phyloP scores from a whole-genome alignment of 2,329 filamentous ascomycete genomes.

The Alternaria tenuissima region DNA sequence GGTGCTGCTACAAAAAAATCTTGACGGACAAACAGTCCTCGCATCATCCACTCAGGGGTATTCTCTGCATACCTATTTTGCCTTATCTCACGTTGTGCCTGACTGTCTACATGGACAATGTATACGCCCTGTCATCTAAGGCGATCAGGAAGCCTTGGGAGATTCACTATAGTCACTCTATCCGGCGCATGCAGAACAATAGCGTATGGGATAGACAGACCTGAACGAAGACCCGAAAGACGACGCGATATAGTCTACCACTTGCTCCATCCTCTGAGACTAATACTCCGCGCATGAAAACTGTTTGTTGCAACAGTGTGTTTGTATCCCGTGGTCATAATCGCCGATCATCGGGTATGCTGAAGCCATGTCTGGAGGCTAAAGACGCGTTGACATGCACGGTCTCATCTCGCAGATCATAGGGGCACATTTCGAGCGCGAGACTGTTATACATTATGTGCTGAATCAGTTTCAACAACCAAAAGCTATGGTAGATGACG shows the following conservation, averaged over 20 bases:
- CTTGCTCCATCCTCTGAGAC: background rate
- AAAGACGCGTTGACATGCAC: background rate
- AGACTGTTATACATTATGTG: background rate
- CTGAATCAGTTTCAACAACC: background rate
- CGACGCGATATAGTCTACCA: background rate
- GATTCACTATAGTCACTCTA: background rate
- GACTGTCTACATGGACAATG: background rate
- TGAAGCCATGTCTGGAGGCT: background rate
- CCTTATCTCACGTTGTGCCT: background rate
- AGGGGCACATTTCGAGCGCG: background rate
- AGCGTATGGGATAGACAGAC: background rate
- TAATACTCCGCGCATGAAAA: background rate
- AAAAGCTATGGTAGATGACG: background rate
- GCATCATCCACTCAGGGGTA: conserved; percentile 12
- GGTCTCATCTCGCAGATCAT: background rate
- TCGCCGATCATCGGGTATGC: background rate
- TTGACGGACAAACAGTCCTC: background rate
- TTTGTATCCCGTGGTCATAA: background rate
- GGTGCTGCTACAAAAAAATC: background rate
- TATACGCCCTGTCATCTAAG: background rate
- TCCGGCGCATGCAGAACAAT: background rate
- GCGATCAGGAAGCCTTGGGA: background rate
- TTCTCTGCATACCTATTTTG: background rate
- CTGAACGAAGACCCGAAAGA: background rate
- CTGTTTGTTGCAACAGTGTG: background rate